phyloP scores from a whole-genome alignment of 2,329 filamentous ascomycete genomes.

The Zasmidium angulare region DNA sequence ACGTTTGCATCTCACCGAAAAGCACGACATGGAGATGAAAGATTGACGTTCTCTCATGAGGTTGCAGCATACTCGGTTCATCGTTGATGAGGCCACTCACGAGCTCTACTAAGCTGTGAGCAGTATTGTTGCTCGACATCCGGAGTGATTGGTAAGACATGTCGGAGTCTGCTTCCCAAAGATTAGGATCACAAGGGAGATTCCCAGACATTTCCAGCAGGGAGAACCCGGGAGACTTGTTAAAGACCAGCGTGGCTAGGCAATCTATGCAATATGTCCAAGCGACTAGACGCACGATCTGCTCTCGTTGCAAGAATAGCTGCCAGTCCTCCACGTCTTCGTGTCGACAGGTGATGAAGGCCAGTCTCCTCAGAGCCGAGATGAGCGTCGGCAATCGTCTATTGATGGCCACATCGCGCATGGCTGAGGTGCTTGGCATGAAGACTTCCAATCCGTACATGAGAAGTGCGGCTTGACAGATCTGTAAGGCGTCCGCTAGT shows the following conservation, averaged over 20 bases:
- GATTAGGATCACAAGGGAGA: neutral
- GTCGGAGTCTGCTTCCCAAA: constrained; percentile 2
- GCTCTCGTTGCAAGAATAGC: constrained; percentile 5
- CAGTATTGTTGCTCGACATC: neutral
- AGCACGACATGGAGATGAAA: neutral
- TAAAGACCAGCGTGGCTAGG: constrained; percentile 7
- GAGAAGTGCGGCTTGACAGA: constrained; percentile 11
- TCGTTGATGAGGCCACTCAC: neutral
- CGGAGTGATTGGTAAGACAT: neutral
- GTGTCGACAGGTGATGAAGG: neutral
- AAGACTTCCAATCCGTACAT: constrained; percentile 10
- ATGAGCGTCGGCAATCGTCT: constrained; percentile 8
- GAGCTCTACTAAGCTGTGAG: neutral
- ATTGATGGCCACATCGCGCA: constrained; percentile 6
- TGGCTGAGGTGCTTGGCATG: neutral
- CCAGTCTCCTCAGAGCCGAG: constrained; percentile 1
- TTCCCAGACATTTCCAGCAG: constrained; percentile 9
- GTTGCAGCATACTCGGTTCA: neutral
- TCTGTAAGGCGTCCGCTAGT: neutral
- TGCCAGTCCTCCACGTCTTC: neutral
- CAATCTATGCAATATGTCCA: constrained; percentile 13
- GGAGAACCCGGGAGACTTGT: constrained; percentile 6
- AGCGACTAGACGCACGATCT: constrained; percentile 8
- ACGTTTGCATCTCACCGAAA: neutral
- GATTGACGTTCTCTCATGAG: neutral